Evolutionary conservation across 805 yeast genomes (phyloP), one percentile per base, ranked within the genome.

Genomic region (Starmerella ratchasimensis): DNA sequence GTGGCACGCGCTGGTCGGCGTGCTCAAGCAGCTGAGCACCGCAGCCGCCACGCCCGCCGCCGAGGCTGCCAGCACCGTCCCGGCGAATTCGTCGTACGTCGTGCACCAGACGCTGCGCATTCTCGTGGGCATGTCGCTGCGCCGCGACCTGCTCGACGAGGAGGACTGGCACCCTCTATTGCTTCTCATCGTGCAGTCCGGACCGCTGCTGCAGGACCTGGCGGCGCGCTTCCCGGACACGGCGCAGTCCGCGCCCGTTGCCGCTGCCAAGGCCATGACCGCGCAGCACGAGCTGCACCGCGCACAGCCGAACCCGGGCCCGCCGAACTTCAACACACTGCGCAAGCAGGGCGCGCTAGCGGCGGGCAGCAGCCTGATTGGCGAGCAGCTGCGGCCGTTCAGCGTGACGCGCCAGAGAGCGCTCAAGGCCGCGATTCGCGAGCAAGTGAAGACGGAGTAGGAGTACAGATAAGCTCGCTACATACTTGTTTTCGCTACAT

Each of bases 1-100:
- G 25, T 61, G 64, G 62, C 49, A 45, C 33, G 50, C 63, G 2
- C 31, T 60, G 13, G 37, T 55, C 16, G 47, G 55, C 10, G 31
- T 61, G 6, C 33, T 56, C 8, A 49, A 51, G 33, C 55, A 53
- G 32, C 29, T 55, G 8, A 21, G 25, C 5, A 43, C 38, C 5
- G 15, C 22, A 5, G 21, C 10, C n/a, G 7, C 8, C 8, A 26
- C 13, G 13, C n/a, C n/a, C n/a, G n/a, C n/a, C n/a, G n/a, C n/a
- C 13, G 33, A 30, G 14, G 14, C 10, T 6, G 6, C 8, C 21
- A 7, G 13, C 31, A 10, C 33, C 7, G 24, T 20, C n/a, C 7
- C 15, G 9, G 33, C 10, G 20, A n/a, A 29, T 13, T 23, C 30
- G 24, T 22, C 28, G 22, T 19, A 26, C 10, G 13, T 14, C 14